Conservation (phyloP, 345 rosid species). For the Citropsis articulata region DNA sequence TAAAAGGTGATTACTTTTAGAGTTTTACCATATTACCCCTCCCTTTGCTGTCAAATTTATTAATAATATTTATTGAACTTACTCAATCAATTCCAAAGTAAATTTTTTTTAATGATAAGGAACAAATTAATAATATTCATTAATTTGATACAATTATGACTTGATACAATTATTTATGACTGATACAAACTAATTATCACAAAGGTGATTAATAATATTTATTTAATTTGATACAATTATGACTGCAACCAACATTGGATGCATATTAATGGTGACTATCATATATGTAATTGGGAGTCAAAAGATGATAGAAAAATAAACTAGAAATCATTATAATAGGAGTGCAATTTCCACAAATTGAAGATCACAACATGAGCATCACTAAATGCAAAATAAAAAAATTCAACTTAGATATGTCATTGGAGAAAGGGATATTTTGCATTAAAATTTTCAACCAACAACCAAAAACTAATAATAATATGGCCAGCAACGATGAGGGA, state of each 20-base stretch:
- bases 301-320: not conserved
- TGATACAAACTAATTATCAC: no score
- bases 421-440: not conserved
- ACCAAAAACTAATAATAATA: not conserved
- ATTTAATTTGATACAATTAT: conserved; percentile 7
- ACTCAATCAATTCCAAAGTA: not conserved
- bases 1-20: no score
- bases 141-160: conserved; percentile 1
- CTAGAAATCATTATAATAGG: not conserved
- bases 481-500: not conserved
- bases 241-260: not conserved
- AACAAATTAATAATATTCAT: no score
- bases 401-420: no score
- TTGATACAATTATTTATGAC: no score
- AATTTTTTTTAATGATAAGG: not conserved
- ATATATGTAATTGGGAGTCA: not conserved
- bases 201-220: no score
- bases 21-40: not conserved
- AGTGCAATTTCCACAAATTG: not conserved
- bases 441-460: not conserved
- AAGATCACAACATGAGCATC: not conserved
- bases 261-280: not conserved
- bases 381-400: not conserved
- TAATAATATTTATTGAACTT: not conserved
- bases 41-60: not conserved